These are phyloP conservation scores for Mucor sp. DNA, from an alignment of 371 early-diverging fungal species.

Conservation along the genomic window DNA sequence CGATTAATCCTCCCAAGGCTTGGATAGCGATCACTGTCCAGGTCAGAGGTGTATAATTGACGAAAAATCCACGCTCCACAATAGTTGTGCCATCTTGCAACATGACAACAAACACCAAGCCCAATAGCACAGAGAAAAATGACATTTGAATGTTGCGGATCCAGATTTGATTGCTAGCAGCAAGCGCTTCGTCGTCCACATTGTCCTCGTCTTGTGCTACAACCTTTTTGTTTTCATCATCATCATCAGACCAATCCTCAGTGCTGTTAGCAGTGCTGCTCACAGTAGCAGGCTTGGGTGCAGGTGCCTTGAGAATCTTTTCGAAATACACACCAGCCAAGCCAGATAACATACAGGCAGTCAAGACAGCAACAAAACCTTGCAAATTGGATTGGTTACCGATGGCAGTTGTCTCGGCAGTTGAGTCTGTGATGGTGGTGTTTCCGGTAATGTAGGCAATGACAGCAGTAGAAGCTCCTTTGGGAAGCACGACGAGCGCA, in stretches of 20 bases:
- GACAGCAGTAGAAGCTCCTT: slow-evolving; percentile 7
- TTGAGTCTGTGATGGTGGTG: slow-evolving; percentile 1
- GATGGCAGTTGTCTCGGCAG: not conserved
- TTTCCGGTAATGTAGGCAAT: slow-evolving; percentile 9
- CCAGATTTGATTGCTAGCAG: slow-evolving; percentile 60
- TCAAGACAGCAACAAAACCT: slow-evolving; percentile 65
- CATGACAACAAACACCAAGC: slow-evolving; percentile 59
- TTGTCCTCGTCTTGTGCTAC: slow-evolving; percentile 16
- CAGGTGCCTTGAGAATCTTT: slow-evolving; percentile 80
- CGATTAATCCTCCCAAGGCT: slow-evolving; percentile 88
- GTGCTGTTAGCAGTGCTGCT: slow-evolving; percentile 1
- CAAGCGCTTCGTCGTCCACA: slow-evolving; percentile 12
- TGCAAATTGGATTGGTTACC: slow-evolving; percentile 48
- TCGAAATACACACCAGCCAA: slow-evolving; percentile 97
- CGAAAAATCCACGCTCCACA: slow-evolving; percentile 81
- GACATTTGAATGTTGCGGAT: slow-evolving; percentile 85
- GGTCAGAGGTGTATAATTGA: slow-evolving; percentile 77
- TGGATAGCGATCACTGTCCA: slow-evolving; percentile 78
- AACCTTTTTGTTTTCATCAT: slow-evolving; percentile 18
- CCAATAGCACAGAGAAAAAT: slow-evolving; percentile 65
- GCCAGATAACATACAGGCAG: slow-evolving; percentile 91
- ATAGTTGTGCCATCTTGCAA: slow-evolving; percentile 74
- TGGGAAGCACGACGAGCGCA: slow-evolving; percentile 77
- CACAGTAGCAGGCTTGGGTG: slow-evolving; percentile 9
- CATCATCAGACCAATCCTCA: slow-evolving; percentile 21